Base-by-base conservation (phyloP, 129 eudicot species). In the Erigeron canadensis region DNA sequence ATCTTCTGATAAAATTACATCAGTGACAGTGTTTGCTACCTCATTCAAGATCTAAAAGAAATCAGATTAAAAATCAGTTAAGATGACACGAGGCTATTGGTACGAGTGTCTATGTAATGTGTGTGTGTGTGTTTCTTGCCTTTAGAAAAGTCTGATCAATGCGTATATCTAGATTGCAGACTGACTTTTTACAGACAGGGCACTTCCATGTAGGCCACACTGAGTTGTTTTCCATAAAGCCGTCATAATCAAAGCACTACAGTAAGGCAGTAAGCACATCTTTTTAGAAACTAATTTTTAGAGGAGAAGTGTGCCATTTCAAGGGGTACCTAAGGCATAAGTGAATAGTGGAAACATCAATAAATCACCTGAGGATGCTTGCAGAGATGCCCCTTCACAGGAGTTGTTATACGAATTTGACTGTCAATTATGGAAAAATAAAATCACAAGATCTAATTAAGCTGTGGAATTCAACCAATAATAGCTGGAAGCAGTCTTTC, bases 211-310 rank as follows among this genome's bases (percentile, higher is more conserved):
- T 63, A 28, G 85, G 88, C 50, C 55, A 63, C 40, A 46, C 69
- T 50, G 85, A 84, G 51, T 80, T 84, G 16, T 57, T 62, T 34
- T 70, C 74, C 77, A 84, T 22, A 56, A 76, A 84, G 67, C 56
- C 54, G n/a, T 68, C 59, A 77, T 72, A 84, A 69, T 80, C 88
- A 69, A 84, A 84, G 80, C 88, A 84, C 88, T 84, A 51, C 69
- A 80, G 4, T 40, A 57, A 4, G 45, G 43, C 69, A 80, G 4
- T 40, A 57, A 4, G 45, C 69, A 63, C 39, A 67, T n/a, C 15
- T 57, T 57, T 56, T 56, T 17, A 65, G 46, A 79, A 50, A n/a
- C 41, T 2, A 8, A 10, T 17, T 48, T 54, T 37, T 23, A 13
- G 8, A 34, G 45, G 42, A 46, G 45, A 61, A 8, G 15, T 67